A percentile compares a stretch with the other conserved stretches of the same genome.
phyloP scores from a whole-genome alignment of 2,329 filamentous ascomycete species.

The Verticillium zaregamsianum region DNA sequence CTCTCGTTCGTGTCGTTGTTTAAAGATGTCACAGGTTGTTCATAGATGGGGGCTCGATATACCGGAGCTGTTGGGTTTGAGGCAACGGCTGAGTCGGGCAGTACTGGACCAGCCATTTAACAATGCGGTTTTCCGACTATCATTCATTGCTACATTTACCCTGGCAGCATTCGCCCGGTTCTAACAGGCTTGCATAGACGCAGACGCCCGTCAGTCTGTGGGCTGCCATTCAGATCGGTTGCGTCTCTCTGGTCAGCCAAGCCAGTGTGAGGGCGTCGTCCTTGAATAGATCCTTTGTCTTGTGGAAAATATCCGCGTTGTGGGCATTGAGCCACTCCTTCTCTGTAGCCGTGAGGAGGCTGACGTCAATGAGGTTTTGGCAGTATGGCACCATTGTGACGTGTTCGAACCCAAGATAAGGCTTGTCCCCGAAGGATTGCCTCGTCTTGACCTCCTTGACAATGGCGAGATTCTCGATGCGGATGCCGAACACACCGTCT shows the following conservation, averaged over 20 bases:
- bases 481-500: constrained; percentile 89
- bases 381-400: constrained; percentile 97
- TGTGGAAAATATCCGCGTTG: constrained; percentile 74
- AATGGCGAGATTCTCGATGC: constrained; percentile 94
- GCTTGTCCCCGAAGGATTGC: constrained; percentile 87
- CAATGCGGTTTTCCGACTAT: constrained; percentile 21
- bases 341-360: constrained; percentile 68
- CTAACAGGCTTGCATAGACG: constrained; percentile 22
- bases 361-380: constrained; percentile 75
- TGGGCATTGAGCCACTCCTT: constrained; percentile 85
- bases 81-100: constrained; percentile 22
- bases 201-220: background rate
- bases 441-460: constrained; percentile 84
- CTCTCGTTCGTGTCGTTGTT: background rate
- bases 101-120: constrained; percentile 5
- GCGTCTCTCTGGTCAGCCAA: constrained; percentile 88
- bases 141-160: constrained; percentile 70
- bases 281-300: constrained; percentile 74
- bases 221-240: constrained; percentile 39
- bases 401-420: constrained; percentile 92
- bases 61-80: constrained; percentile 22
- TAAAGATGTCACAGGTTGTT: constrained; percentile 19
- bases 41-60: constrained; percentile 28
- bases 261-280: constrained; percentile 65
- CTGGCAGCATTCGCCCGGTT: constrained; percentile 51